These are phyloP conservation scores for Cadophora gregata DNA, from an alignment of 2,329 filamentous ascomycete genomes.

Conservation along the genomic window DNA sequence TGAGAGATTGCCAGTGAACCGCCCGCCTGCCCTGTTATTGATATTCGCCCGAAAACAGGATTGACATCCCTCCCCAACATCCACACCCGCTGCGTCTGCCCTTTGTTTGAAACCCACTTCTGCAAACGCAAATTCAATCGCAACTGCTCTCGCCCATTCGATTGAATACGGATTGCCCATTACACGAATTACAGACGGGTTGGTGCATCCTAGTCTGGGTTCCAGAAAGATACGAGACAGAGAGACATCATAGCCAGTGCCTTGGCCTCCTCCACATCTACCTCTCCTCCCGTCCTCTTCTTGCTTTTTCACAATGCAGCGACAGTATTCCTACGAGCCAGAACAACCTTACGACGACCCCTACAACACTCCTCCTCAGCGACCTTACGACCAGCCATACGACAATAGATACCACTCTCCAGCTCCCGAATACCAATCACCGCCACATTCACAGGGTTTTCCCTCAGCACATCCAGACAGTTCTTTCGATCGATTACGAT, in stretches of 20 bases:
- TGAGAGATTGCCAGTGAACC: constrained; percentile 1
- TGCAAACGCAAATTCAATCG: constrained; percentile 4
- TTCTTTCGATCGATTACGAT: constrained; percentile 37
- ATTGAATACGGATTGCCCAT: background rate
- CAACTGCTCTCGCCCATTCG: background rate
- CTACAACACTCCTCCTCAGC: constrained; percentile 1
- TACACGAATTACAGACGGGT: background rate
- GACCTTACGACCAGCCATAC: constrained; percentile 8
- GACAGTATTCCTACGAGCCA: constrained; percentile 34
- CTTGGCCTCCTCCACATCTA: background rate
- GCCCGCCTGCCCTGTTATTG: constrained; percentile 15
- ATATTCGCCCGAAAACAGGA: constrained; percentile 18
- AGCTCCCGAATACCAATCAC: constrained; percentile 26
- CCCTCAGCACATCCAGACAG: constrained; percentile 38
- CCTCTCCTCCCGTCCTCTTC: constrained; percentile 2
- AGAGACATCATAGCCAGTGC: constrained; percentile 6
- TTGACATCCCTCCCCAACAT: constrained; percentile 16
- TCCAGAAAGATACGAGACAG: constrained; percentile 13
- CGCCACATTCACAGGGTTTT: constrained; percentile 25
- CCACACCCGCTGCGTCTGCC: background rate
- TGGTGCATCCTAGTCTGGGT: constrained; percentile 1
- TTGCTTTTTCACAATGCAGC: constrained; percentile 30
- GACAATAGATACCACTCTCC: constrained; percentile 22
- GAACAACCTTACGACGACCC: constrained; percentile 23
- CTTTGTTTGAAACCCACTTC: constrained; percentile 14